phyloP scores from a whole-genome alignment of 2,329 filamentous ascomycete species.

The Talaromyces sp. region DNA sequence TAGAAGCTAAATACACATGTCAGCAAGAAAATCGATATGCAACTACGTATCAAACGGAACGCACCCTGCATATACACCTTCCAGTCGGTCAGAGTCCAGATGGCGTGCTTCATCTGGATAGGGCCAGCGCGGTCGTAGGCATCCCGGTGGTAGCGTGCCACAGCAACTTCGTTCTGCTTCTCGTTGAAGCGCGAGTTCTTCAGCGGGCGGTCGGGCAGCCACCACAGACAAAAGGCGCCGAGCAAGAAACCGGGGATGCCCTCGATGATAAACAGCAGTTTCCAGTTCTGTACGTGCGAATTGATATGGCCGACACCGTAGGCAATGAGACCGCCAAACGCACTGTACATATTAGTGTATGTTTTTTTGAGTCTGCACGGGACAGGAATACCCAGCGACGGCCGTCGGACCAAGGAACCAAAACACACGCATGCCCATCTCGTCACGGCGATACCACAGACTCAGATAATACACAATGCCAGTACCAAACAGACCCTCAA shows the following conservation, averaged over 20 bases:
- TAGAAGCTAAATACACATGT: neutral
- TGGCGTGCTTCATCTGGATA: conserved; percentile 3
- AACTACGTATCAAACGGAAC: neutral
- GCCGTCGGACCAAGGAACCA: conserved; percentile 6
- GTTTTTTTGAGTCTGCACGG: too few species aligned
- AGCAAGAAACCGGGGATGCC: conserved; percentile 1
- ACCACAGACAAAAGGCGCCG: conserved; percentile 4
- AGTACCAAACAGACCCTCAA: conserved; percentile 5
- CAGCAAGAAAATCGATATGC: neutral
- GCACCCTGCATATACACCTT: conserved; percentile 1
- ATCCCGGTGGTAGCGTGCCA: conserved; percentile 1
- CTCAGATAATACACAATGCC: conserved; percentile 7
- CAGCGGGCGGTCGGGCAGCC: conserved; percentile 1
- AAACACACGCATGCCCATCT: conserved; percentile 7
- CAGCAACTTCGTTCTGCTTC: conserved; percentile 2
- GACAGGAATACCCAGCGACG: conserved; percentile 1
- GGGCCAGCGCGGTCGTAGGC: conserved; percentile 5
- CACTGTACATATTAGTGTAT: neutral
- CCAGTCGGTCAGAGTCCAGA: conserved; percentile 7
- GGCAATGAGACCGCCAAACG: conserved; percentile 4
- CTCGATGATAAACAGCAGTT: conserved; percentile 5
- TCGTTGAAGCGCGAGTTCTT: conserved; percentile 7
- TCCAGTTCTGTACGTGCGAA: conserved; percentile 1
- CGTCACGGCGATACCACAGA: conserved; percentile 6
- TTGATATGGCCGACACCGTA: conserved; percentile 6